Evolutionary conservation across 129 eudicot genomes (phyloP).

Genomic region (Chrysanthemum seticuspe): DNA sequence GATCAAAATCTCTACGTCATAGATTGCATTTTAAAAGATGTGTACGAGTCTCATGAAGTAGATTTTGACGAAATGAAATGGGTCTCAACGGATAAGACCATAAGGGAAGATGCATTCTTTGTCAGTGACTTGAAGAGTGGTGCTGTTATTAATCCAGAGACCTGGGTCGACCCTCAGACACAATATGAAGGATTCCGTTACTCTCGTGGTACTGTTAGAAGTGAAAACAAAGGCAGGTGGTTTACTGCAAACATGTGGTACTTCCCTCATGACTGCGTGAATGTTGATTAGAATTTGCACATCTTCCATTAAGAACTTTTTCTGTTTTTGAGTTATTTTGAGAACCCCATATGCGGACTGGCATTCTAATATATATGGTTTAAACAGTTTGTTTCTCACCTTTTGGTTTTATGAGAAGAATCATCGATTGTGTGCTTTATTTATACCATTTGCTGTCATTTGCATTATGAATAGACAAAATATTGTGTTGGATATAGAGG

Average conservation of each 20-base stretch:
- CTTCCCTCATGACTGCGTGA: slow-evolving; percentile 16
- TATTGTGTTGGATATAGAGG: too few relatives aligned
- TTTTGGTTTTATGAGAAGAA: too few relatives aligned
- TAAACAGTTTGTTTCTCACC: too few relatives aligned
- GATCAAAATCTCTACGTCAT: slow-evolving; percentile 6
- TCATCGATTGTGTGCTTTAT: too few relatives aligned
- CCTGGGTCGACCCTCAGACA: background rate
- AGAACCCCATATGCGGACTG: too few relatives aligned
- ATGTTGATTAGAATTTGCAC: background rate
- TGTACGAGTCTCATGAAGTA: background rate
- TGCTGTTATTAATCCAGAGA: background rate
- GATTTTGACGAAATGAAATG: slow-evolving; percentile 18
- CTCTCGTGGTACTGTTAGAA: background rate
- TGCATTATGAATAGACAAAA: too few relatives aligned
- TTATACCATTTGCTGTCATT: too few relatives aligned
- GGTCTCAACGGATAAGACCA: background rate
- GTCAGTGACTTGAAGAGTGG: background rate
- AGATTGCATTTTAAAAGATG: background rate
- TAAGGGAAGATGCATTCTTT: background rate
- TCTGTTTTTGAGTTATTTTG: too few relatives aligned
- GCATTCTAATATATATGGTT: too few relatives aligned
- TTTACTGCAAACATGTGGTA: slow-evolving; percentile 5
- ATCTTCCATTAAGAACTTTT: too few relatives aligned
- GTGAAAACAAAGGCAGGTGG: background rate
- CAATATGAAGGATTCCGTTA: background rate